phyloP scores from a whole-genome alignment of 371 early-diverging fungal genomes.

The Mortierella sp. region DNA sequence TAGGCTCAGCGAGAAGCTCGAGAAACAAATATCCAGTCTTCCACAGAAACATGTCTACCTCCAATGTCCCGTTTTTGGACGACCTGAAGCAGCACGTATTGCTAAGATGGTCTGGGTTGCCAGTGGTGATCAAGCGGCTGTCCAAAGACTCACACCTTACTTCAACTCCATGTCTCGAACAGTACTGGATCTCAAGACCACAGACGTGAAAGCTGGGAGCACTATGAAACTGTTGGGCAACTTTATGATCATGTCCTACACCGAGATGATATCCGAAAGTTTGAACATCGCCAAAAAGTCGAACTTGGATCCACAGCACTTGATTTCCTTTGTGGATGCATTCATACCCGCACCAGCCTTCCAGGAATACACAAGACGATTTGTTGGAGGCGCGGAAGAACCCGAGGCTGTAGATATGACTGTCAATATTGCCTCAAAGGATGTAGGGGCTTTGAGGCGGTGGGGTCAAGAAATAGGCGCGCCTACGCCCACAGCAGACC shows the following conservation, averaged over 20 bases:
- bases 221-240: constrained; percentile 77
- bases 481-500: constrained; percentile 21
- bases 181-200: constrained; percentile 35
- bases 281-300: constrained; percentile 73
- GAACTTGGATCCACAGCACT: constrained; percentile 67
- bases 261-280: constrained; percentile 77
- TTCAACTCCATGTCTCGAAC: constrained; percentile 24
- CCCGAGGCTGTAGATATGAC: not conserved
- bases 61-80: constrained; percentile 67
- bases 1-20: constrained; percentile 12
- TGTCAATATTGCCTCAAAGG: constrained; percentile 2
- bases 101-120: constrained; percentile 61
- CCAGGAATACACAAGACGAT: not conserved
- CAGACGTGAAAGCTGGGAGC: constrained; percentile 59
- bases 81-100: constrained; percentile 61
- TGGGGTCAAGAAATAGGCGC: constrained; percentile 14
- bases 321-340: constrained; percentile 67
- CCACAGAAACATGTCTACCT: constrained; percentile 23
- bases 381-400: constrained; percentile 1
- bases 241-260: constrained; percentile 67
- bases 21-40: constrained; percentile 12
- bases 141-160: constrained; percentile 38
- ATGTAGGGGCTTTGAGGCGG: constrained; percentile 1
- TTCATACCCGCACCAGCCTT: constrained; percentile 63
- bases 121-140: constrained; percentile 49